A percentile compares a stretch with the other conserved stretches of the same genome.
These are phyloP conservation scores for Fusarium anguioides DNA, from an alignment of 2,329 filamentous ascomycete species.

Conservation along the genomic window DNA sequence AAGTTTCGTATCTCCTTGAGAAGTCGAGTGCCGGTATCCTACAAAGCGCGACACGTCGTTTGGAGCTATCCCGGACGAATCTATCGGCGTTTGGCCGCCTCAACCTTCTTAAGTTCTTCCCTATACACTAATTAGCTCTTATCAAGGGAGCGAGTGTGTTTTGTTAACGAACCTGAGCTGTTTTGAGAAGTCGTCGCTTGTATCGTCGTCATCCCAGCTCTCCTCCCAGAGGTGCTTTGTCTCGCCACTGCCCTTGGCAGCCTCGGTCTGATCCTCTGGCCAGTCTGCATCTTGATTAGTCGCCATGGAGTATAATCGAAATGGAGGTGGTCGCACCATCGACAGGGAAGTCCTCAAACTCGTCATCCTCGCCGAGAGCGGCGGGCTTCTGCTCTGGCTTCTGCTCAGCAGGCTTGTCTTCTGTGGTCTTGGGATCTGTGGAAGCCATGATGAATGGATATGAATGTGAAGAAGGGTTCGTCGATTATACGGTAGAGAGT, in stretches of 20 bases:
- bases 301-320: fast-evolving
- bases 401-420: slow-evolving; percentile 42
- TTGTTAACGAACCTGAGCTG: slow-evolving; percentile 81
- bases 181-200: slow-evolving; percentile 93
- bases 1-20: no score
- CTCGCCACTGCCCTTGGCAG: slow-evolving; percentile 74
- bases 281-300: slow-evolving; percentile 72
- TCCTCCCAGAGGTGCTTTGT: slow-evolving; percentile 94
- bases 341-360: slow-evolving; percentile 98
- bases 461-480: background rate
- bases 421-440: slow-evolving; percentile 43
- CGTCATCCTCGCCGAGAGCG: slow-evolving; percentile 93
- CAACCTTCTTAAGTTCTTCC: slow-evolving; percentile 95
- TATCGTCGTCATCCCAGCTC: slow-evolving; percentile 99
- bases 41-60: background rate
- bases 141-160: background rate
- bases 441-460: slow-evolving; percentile 33
- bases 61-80: background rate
- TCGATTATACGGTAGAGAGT: background rate
- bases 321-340: slow-evolving; percentile 72
- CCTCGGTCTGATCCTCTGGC: slow-evolving; percentile 90
- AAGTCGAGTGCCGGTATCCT: background rate
- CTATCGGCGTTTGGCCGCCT: slow-evolving; percentile 74
- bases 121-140: slow-evolving; percentile 55
- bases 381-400: slow-evolving; percentile 55